Base-by-base conservation (phyloP, 2,329 filamentous ascomycete genomes). In the Scorias spongiosa region DNA sequence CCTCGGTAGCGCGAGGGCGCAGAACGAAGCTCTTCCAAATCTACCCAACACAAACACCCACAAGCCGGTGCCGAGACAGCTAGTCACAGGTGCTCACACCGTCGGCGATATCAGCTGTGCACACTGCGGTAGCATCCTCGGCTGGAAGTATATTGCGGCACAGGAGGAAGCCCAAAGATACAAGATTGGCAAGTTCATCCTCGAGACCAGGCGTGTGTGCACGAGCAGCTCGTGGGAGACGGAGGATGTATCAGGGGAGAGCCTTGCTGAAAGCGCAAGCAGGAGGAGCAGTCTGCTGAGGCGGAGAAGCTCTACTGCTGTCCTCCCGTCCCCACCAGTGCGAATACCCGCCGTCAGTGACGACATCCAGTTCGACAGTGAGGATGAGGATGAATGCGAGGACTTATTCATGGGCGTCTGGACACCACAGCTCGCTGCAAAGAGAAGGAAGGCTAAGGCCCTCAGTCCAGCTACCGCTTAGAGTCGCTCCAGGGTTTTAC, bases 371-470 rank as follows among this genome's bases (percentile, higher is more conserved):
- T 80, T 80, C 53, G 76, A 80, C 53, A 75, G 70, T 45, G 71
- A 79, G 59, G 76, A 80, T 55, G 76, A 80, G 53, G 76, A 80
- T 47, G 76, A 80, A 59, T 80, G 76, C 47, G 76, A 80, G 58
- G 76, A 79, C 57, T 50, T 80, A 28, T 80, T 80, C 54, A 66
- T 72, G 12, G 76, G 76, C 0, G 65, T 76, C 15, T 80, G 76
- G 76, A 77, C 64, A 46, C 67, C 71, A 12, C 65, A 68, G 45
- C 52, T 74, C 44, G 76, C 76, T 36, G 60, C 56, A 53, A 60
- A 65, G 62, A 57, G 68, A 54, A 54, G 71, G 58, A 54, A 63
- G 50, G 51, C 46, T 48, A 61, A 52, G 44, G 51, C 32, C 11
- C 15, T 36, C 32, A 36, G 32, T 36, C 32, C 32, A 36, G 4